Evolutionary conservation across 2,329 filamentous ascomycete species (phyloP).

Genomic region (Fusarium sacchari): DNA sequence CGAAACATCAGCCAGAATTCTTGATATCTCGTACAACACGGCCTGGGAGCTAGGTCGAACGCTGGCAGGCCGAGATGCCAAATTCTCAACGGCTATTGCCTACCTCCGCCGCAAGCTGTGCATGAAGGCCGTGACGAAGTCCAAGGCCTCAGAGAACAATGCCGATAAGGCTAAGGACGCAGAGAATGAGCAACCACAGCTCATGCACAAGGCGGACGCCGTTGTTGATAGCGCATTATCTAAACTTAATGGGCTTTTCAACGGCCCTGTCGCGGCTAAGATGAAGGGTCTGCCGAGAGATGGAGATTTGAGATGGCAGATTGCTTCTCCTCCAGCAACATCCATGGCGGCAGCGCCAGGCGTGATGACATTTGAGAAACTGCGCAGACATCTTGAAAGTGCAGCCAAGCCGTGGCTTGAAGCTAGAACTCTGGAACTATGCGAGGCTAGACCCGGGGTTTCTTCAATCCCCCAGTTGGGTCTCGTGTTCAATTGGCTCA

Average conservation of each 20-base stretch:
- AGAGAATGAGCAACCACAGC: background rate
- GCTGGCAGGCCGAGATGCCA: background rate
- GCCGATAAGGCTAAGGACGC: background rate
- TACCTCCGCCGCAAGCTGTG: background rate
- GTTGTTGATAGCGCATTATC: background rate
- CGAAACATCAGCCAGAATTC: background rate
- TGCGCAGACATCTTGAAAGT: background rate
- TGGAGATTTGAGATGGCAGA: background rate
- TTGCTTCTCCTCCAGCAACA: background rate
- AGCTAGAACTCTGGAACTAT: background rate
- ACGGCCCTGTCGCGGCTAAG: background rate
- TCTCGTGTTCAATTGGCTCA: background rate
- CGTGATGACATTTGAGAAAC: background rate
- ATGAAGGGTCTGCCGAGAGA: background rate
- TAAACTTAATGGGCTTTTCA: background rate
- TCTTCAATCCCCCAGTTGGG: background rate
- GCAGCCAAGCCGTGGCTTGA: background rate
- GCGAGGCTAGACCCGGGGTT: rapidly evolving
- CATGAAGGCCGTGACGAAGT: background rate
- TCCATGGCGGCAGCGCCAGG: background rate
- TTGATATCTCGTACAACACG: background rate
- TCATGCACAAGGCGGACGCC: background rate
- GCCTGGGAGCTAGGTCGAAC: background rate
- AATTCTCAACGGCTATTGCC: background rate
- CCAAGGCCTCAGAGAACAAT: background rate